Conservation (phyloP, 768 basidiomycete genomes). For the Hericium alpestre region DNA sequence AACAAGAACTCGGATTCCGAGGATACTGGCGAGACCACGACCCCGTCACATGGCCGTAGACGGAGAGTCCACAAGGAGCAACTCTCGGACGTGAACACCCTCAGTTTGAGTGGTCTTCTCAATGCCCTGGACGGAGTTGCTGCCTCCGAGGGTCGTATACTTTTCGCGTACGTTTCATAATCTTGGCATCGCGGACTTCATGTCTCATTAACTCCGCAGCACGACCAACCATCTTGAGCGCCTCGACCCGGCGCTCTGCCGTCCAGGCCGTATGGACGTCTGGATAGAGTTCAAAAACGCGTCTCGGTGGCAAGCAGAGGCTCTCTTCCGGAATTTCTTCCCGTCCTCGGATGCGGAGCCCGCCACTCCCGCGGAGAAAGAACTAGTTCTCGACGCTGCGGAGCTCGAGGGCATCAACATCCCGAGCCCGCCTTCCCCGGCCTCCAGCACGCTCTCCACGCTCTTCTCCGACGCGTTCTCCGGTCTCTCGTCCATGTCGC, state of each 20-base stretch:
- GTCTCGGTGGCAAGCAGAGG: constrained; percentile 76
- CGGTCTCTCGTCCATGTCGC: constrained; percentile 25
- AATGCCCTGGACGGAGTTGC: constrained; percentile 84
- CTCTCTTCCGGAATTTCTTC: constrained; percentile 86
- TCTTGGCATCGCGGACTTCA: neutral
- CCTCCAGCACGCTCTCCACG: constrained; percentile 35
- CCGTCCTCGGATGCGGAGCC: constrained; percentile 54
- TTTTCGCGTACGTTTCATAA: constrained; percentile 68
- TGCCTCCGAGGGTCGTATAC: constrained; percentile 75
- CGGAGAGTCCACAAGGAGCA: constrained; percentile 42
- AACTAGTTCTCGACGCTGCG: constrained; percentile 22
- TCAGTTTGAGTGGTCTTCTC: constrained; percentile 70
- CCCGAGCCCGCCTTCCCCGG: constrained; percentile 27
- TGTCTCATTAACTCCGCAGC: constrained; percentile 24
- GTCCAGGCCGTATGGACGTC: constrained; percentile 88
- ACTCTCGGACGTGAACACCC: constrained; percentile 68
- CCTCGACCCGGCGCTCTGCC: constrained; percentile 82
- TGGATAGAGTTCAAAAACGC: constrained; percentile 88
- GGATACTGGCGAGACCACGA: constrained; percentile 22
- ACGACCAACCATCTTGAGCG: constrained; percentile 89
- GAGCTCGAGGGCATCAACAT: constrained; percentile 40
- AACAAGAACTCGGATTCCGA: constrained; percentile 27
- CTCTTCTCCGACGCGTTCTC: constrained; percentile 36
- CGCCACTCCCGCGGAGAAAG: constrained; percentile 1
- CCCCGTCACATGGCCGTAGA: constrained; percentile 26